phyloP scores from a whole-genome alignment of 2,329 filamentous ascomycete species.

The Penicillium sp. region DNA sequence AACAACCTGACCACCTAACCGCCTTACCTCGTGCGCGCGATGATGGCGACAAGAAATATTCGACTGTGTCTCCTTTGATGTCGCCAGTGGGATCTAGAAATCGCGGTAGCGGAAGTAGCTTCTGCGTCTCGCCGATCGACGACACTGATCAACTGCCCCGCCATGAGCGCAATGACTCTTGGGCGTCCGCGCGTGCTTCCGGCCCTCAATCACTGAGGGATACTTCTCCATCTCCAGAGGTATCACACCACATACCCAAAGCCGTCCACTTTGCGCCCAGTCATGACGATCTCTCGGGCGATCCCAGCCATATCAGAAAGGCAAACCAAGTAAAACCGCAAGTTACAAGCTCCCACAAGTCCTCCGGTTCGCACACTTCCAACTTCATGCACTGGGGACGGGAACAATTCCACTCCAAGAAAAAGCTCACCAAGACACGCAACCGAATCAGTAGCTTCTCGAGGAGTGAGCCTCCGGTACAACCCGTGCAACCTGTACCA shows the following conservation, averaged over 20 bases:
- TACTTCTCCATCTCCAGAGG: background rate
- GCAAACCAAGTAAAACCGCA: slow-evolving; percentile 56
- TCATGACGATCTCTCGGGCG: slow-evolving; percentile 59
- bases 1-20: background rate
- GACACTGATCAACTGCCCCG: slow-evolving; percentile 7
- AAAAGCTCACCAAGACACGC: slow-evolving; percentile 31
- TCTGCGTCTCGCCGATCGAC: slow-evolving; percentile 19
- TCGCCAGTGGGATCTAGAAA: slow-evolving; percentile 10
- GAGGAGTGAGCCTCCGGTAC: slow-evolving; percentile 58
- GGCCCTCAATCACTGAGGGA: background rate
- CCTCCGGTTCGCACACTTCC: slow-evolving; percentile 26
- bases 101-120: slow-evolving; percentile 20
- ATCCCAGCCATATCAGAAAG: slow-evolving; percentile 55
- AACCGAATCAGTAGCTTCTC: slow-evolving; percentile 35
- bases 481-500: slow-evolving; percentile 51
- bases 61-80: slow-evolving; percentile 15
- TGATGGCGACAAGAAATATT: slow-evolving; percentile 6
- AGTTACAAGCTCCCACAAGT: slow-evolving; percentile 25
- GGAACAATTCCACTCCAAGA: slow-evolving; percentile 38
- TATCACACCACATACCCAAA: slow-evolving; percentile 4
- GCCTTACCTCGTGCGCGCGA: slow-evolving; percentile 1
- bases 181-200: slow-evolving; percentile 6
- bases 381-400: slow-evolving; percentile 33
- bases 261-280: slow-evolving; percentile 17
- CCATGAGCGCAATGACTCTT: slow-evolving; percentile 4